A percentile compares a stretch with the other conserved stretches of the same genome.
Conservation (phyloP, 371 early-diverging fungal genomes). For the Gilbertella persicaria region DNA sequence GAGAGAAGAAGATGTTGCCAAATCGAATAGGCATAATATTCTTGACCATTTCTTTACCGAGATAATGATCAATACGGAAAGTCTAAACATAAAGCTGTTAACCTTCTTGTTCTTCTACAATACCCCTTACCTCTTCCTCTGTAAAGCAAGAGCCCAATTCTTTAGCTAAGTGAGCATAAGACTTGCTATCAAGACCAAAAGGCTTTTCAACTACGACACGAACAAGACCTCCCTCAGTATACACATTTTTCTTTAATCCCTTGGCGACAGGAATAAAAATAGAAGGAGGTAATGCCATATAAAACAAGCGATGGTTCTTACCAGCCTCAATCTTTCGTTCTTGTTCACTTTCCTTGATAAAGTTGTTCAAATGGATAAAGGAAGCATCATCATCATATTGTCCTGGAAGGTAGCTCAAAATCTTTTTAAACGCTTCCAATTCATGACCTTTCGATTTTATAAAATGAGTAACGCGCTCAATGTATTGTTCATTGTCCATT, state of each 20-base stretch:
- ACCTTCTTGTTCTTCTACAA: not conserved
- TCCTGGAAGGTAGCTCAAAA: slow-evolving; percentile 86
- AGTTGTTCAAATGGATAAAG: slow-evolving; percentile 67
- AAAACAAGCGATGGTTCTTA: slow-evolving; percentile 67
- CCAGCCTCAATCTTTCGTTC: slow-evolving; percentile 24
- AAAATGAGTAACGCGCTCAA: slow-evolving; percentile 73
- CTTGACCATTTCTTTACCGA: slow-evolving; percentile 99
- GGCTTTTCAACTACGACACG: slow-evolving; percentile 97
- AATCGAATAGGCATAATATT: slow-evolving; percentile 94
- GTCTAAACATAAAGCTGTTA: no score
- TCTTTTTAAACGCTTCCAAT: slow-evolving; percentile 71
- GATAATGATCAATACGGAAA: slow-evolving; percentile 98
- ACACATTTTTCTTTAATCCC: slow-evolving; percentile 72
- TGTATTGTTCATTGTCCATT: slow-evolving; percentile 80
- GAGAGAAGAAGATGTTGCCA: slow-evolving; percentile 91
- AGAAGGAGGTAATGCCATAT: slow-evolving; percentile 97
- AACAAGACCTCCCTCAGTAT: slow-evolving; percentile 65
- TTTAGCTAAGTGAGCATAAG: slow-evolving; percentile 67
- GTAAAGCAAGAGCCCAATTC: slow-evolving; percentile 75
- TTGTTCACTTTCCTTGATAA: slow-evolving; percentile 56
- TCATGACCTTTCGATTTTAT: slow-evolving; percentile 57
- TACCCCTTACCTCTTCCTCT: slow-evolving; percentile 72
- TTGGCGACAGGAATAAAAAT: slow-evolving; percentile 87
- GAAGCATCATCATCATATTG: slow-evolving; percentile 84
- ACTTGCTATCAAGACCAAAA: slow-evolving; percentile 91